Evolutionary conservation across 805 yeast species (phyloP).

Genomic region (Sugiyamaella americana): DNA sequence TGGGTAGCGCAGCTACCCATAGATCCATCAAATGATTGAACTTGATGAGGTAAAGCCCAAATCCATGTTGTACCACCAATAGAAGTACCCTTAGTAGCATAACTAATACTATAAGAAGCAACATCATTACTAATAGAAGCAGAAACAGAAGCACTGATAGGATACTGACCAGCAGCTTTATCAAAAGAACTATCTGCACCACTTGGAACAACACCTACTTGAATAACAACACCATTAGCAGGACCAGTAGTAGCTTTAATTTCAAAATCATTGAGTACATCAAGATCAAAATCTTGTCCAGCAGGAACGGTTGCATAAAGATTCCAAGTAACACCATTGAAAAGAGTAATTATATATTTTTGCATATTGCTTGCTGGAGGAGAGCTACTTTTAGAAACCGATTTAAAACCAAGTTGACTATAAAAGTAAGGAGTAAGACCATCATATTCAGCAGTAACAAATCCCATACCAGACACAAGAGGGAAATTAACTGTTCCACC

Average conservation of each 20-base stretch:
- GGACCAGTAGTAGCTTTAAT: conserved; percentile 33
- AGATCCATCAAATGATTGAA: conserved; percentile 36
- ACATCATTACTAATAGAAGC: conserved; percentile 45
- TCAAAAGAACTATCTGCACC: conserved; percentile 41
- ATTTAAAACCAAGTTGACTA: conserved; percentile 42
- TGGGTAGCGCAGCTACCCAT: conserved; percentile 31
- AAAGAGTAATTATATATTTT: conserved; percentile 38
- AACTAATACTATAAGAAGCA: conserved; percentile 45
- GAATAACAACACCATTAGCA: conserved; percentile 47
- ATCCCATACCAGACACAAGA: conserved; percentile 76
- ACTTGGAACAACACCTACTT: conserved; percentile 48
- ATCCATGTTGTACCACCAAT: conserved; percentile 38
- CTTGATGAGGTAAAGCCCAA: conserved; percentile 68
- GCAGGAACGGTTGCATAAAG: conserved; percentile 42
- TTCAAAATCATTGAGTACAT: conserved; percentile 31
- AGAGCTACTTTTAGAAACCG: conserved; percentile 33
- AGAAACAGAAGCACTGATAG: conserved; percentile 41
- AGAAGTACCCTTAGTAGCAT: conserved; percentile 47
- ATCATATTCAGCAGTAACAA: conserved; percentile 58
- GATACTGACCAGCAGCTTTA: conserved; percentile 63
- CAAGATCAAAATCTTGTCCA: conserved; percentile 30
- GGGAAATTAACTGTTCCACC: conserved; percentile 46
- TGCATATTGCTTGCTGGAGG: conserved; percentile 28
- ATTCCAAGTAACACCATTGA: conserved; percentile 44
- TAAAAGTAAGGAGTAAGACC: conserved; percentile 44